Percentiles rank a stretch among this genome's conserved stretches.
These are phyloP conservation scores for Zea mays DNA, from an alignment of 176 grass and related monocot species.

Conservation along the genomic window Zm-B73-REFERENCE-NAM-5.0 NC_050102.1:18954501-18955000, in stretches of 20 bases:
- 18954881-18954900: background rate
- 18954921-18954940: background rate
- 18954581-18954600: background rate
- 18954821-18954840: background rate
- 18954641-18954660: background rate
- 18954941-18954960: background rate
- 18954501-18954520: slow-evolving; percentile 4
- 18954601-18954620: background rate
- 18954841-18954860: too few species aligned
- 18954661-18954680: slow-evolving; percentile 18
- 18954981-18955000: background rate
- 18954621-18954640: slow-evolving; percentile 5
- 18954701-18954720: too few species aligned
- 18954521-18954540: slow-evolving; percentile 24
- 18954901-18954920: slow-evolving; percentile 1
- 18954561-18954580: slow-evolving; percentile 34
- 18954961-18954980: background rate
- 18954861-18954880: background rate
- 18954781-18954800: background rate
- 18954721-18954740: too few species aligned
- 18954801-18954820: background rate
- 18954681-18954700: background rate
- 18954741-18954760: background rate
- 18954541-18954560: background rate
- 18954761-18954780: slow-evolving; percentile 7